Conservation (phyloP, 257 asterid species). For the Przewalskia tangutica region DNA sequence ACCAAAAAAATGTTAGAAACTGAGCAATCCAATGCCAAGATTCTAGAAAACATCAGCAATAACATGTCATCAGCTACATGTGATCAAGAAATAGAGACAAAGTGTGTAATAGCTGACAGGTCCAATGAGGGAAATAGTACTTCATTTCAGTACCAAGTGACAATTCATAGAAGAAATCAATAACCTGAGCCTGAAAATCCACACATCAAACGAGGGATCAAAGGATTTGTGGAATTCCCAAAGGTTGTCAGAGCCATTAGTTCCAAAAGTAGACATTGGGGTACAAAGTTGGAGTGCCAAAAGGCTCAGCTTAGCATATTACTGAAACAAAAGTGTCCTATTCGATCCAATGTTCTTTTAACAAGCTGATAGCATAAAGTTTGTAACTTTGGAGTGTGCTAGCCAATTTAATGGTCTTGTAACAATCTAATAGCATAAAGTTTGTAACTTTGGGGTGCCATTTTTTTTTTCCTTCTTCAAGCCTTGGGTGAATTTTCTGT, state of each 20-base stretch:
- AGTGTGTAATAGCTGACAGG: constrained; percentile 21
- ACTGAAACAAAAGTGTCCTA: constrained; percentile 44
- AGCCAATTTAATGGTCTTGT: constrained; percentile 28
- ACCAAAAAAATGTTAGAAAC: constrained; percentile 6
- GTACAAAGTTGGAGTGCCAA: constrained; percentile 64
- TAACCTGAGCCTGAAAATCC: constrained; percentile 56
- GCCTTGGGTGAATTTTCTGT: neutral
- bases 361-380: constrained; percentile 17
- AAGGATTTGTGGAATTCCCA: constrained; percentile 88
- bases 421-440: constrained; percentile 17
- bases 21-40: constrained; percentile 6
- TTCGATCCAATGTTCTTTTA: constrained; percentile 31
- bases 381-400: neutral
- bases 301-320: constrained; percentile 68
- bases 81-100: neutral
- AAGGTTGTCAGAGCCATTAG: constrained; percentile 64
- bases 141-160: constrained; percentile 7
- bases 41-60: neutral
- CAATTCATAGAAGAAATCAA: constrained; percentile 16
- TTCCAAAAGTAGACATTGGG: constrained; percentile 51
- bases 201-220: constrained; percentile 72
- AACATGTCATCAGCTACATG: neutral
- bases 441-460: neutral
- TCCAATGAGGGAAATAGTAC: neutral
- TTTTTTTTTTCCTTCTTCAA: neutral